Conservation (phyloP, 768 basidiomycete genomes). For the Phylloporus sp. region DNA sequence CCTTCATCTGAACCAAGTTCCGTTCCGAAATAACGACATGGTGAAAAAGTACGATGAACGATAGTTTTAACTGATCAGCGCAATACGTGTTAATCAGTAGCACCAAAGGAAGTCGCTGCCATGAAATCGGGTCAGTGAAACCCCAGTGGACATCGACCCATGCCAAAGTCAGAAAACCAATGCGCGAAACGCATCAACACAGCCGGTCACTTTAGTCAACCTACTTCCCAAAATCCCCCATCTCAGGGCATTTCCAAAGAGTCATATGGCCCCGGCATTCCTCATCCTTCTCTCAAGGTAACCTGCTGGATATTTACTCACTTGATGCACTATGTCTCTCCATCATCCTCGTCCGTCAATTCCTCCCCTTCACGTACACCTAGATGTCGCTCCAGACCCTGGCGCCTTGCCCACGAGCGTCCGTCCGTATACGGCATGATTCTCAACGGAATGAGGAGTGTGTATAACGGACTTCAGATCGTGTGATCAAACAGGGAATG, state of each 20-base stretch:
- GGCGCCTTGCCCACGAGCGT: conserved; percentile 67
- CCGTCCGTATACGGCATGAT: conserved; percentile 85
- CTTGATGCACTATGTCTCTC: conserved; percentile 14
- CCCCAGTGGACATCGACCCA: not conserved
- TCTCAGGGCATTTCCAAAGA: conserved; percentile 39
- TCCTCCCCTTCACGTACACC: conserved; percentile 77
- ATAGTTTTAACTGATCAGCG: too few relatives aligned
- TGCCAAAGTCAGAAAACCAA: conserved; percentile 20
- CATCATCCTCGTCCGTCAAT: conserved; percentile 77
- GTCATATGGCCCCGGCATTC: conserved; percentile 84
- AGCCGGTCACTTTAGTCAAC: conserved; percentile 21
- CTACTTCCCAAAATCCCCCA: conserved; percentile 20
- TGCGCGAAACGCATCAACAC: conserved; percentile 7
- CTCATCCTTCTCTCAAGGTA: conserved; percentile 40
- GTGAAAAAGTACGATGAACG: too few relatives aligned
- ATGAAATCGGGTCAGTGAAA: conserved; percentile 4
- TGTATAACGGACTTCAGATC: conserved; percentile 58
- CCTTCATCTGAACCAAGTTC: not conserved
- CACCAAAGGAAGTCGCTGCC: not conserved
- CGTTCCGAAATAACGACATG: not conserved
- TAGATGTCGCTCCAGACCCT: conserved; percentile 57
- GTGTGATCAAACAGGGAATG: not conserved
- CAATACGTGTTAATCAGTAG: not conserved
- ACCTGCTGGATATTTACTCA: not conserved
- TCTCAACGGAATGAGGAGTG: conserved; percentile 79